Conservation (phyloP, 306 rosid species). For the Cicer judaicum region DNA sequence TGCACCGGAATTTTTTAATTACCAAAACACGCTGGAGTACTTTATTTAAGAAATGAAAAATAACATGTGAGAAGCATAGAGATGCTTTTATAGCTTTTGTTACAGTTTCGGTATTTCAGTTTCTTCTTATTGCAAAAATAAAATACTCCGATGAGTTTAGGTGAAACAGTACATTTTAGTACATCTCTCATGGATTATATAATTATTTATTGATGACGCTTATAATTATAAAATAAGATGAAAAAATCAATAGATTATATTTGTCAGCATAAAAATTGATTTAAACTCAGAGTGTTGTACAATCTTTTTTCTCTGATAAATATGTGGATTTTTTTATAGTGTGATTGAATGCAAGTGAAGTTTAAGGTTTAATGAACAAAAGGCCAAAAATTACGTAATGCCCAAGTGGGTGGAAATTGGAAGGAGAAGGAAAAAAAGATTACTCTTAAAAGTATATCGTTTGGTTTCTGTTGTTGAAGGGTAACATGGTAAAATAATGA, state of each 20-base stretch:
- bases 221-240: too few relatives aligned
- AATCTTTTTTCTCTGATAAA: not conserved
- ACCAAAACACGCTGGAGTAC: not conserved
- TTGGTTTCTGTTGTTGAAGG: conserved; percentile 1
- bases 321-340: not conserved
- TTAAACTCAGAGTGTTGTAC: too few relatives aligned
- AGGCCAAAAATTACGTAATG: conserved; percentile 2
- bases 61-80: not conserved
- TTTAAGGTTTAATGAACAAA: conserved; percentile 27
- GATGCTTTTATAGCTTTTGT: conserved; percentile 52
- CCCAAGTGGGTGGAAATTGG: not conserved
- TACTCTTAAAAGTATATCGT: too few relatives aligned
- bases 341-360: not conserved
- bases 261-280: too few relatives aligned
- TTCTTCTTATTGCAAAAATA: too few relatives aligned
- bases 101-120: not conserved
- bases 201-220: too few relatives aligned
- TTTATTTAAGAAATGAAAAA: conserved; percentile 24
- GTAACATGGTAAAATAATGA: conserved; percentile 39
- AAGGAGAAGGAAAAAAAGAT: not conserved
- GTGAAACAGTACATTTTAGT: too few relatives aligned
- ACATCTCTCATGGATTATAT: too few relatives aligned
- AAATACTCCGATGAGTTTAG: too few relatives aligned
- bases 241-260: too few relatives aligned
- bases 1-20: not conserved